A percentile compares a stretch with the other conserved stretches of the same genome.
These are phyloP conservation scores for Pseudophaeomoniella oleicola DNA, from an alignment of 2,329 filamentous ascomycete species.

Conservation along the genomic window DNA sequence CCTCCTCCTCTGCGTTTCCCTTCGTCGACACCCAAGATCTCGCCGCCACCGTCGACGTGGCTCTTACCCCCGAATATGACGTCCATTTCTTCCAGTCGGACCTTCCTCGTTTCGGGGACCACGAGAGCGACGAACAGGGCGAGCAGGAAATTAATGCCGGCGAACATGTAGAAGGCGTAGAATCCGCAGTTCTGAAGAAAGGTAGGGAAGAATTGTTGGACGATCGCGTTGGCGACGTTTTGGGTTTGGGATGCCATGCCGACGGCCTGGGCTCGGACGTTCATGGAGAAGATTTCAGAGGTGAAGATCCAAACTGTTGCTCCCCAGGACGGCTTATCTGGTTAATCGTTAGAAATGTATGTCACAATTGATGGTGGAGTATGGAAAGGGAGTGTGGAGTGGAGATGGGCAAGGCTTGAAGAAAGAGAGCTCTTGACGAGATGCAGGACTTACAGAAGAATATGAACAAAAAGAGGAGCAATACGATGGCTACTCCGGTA, in stretches of 20 bases:
- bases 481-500: slow-evolving; percentile 54
- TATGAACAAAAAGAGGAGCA: slow-evolving; percentile 52
- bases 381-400: slow-evolving; percentile 5
- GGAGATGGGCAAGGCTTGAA: slow-evolving; percentile 16
- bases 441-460: slow-evolving; percentile 39
- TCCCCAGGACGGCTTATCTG: slow-evolving; percentile 55
- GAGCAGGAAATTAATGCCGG: slow-evolving; percentile 36
- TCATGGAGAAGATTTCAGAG: slow-evolving; percentile 55
- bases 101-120: slow-evolving; percentile 36
- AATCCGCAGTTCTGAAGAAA: slow-evolving; percentile 47
- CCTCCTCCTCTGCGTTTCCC: not conserved
- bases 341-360: not conserved
- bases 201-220: slow-evolving; percentile 56
- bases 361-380: slow-evolving; percentile 15
- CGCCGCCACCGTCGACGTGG: slow-evolving; percentile 14
- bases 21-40: not conserved
- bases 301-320: slow-evolving; percentile 61
- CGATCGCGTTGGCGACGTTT: slow-evolving; percentile 52
- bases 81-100: slow-evolving; percentile 23
- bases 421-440: too few species aligned
- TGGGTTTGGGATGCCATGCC: slow-evolving; percentile 50
- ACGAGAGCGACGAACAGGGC: slow-evolving; percentile 35
- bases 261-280: slow-evolving; percentile 56
- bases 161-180: slow-evolving; percentile 42
- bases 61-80: slow-evolving; percentile 22